Conservation (phyloP, 2,329 filamentous ascomycete genomes). For the Paecilomyces sp. region DNA sequence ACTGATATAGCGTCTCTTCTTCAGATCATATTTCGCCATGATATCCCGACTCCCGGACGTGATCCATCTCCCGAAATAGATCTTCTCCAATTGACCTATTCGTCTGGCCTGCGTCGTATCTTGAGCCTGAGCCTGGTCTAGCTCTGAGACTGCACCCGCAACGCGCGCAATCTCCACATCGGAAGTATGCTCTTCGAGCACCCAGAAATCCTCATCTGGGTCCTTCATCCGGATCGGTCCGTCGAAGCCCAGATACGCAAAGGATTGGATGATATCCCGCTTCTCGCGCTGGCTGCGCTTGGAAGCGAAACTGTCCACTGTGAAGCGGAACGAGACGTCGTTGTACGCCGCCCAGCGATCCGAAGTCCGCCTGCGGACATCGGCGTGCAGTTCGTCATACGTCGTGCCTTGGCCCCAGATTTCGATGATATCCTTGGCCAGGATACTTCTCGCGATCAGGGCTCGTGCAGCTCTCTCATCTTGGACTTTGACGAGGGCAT, state of each 20-base stretch:
- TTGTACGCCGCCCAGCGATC: conserved; percentile 62
- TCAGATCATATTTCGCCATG: conserved; percentile 72
- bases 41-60: conserved; percentile 60
- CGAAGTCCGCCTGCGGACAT: conserved; percentile 52
- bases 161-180: conserved; percentile 23
- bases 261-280: conserved; percentile 71
- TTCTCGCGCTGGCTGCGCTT: conserved; percentile 59
- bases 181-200: conserved; percentile 74
- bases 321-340: conserved; percentile 69
- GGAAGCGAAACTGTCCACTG: conserved; percentile 73
- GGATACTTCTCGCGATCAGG: conserved; percentile 69
- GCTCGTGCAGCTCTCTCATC: conserved; percentile 57
- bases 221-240: conserved; percentile 71
- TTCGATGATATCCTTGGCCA: conserved; percentile 78
- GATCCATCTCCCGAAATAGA: conserved; percentile 69
- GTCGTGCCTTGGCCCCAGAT: conserved; percentile 71
- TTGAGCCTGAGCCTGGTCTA: neutral
- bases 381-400: conserved; percentile 61
- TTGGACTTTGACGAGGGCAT: conserved; percentile 67
- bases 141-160: neutral
- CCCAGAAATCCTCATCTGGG: conserved; percentile 66
- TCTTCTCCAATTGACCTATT: conserved; percentile 48
- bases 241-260: conserved; percentile 68
- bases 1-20: conserved; percentile 87
- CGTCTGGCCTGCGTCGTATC: conserved; percentile 35